Percentiles rank a stretch among this genome's conserved stretches.
Evolutionary conservation across 2,329 filamentous ascomycete species (phyloP).

Genomic region (Dothistroma septosporum): DNA sequence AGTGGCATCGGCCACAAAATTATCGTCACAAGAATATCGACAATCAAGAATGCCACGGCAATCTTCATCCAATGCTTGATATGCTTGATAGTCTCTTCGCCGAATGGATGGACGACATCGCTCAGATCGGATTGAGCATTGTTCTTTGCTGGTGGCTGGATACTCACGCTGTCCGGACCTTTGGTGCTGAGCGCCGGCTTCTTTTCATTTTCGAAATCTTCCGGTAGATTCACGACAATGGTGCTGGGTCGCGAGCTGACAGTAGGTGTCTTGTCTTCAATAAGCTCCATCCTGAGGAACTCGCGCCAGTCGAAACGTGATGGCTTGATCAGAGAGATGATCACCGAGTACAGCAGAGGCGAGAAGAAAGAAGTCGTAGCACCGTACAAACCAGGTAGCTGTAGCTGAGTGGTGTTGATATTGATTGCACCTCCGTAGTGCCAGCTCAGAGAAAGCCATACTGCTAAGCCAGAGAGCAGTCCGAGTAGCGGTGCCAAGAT

Average conservation of each 20-base stretch:
- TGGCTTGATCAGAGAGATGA: constrained; percentile 38
- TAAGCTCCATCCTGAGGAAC: constrained; percentile 47
- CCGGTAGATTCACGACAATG: not conserved
- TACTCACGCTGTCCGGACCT: not conserved
- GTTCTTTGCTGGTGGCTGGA: not conserved
- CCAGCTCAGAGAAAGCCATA: constrained; percentile 43
- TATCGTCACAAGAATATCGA: constrained; percentile 46
- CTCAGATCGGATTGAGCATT: constrained; percentile 1
- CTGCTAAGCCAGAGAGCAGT: constrained; percentile 40
- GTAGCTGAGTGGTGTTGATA: constrained; percentile 40
- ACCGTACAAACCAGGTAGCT: constrained; percentile 45
- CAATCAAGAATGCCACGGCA: constrained; percentile 40
- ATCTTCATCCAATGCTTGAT: constrained; percentile 29
- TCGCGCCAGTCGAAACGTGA: constrained; percentile 43
- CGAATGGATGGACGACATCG: constrained; percentile 44
- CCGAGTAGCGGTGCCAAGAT: constrained; percentile 46
- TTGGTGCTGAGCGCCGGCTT: not conserved
- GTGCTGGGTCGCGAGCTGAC: constrained; percentile 4
- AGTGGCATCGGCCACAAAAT: constrained; percentile 50
- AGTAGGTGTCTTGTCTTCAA: constrained; percentile 35
- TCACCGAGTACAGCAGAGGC: constrained; percentile 44
- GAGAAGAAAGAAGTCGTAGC: constrained; percentile 46
- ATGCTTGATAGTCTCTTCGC: constrained; percentile 26
- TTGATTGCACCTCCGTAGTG: constrained; percentile 40
- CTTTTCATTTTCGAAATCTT: constrained; percentile 5